Conservation (phyloP, 257 asterid genomes). For the Datura wrightii region DNA sequence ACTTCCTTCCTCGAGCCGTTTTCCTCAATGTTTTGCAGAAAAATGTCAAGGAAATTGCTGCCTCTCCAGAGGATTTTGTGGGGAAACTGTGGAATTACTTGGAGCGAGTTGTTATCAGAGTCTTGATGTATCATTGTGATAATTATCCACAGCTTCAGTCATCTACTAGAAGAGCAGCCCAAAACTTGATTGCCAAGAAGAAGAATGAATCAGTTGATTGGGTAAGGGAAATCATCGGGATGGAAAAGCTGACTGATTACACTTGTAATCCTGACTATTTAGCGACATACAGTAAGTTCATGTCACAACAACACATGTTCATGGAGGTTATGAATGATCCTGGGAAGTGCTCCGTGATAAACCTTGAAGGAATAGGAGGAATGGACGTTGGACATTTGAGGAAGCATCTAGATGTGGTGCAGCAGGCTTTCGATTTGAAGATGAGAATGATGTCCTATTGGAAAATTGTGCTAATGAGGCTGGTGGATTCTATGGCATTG, state of each 20-base stretch:
- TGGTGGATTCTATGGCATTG: constrained; percentile 47
- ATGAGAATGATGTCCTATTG: constrained; percentile 45
- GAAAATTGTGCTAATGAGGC: constrained; percentile 43
- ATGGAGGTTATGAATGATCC: not conserved
- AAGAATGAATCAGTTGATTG: constrained; percentile 1
- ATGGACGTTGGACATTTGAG: constrained; percentile 34
- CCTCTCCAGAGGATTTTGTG: constrained; percentile 21
- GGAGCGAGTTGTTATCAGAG: not conserved
- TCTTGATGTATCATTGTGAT: not conserved
- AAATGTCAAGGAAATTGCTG: constrained; percentile 21
- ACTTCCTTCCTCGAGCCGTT: constrained; percentile 14
- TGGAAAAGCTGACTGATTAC: constrained; percentile 2
- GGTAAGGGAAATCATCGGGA: not conserved
- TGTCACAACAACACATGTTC: not conserved
- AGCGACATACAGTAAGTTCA: not conserved
- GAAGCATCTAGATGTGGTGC: not conserved
- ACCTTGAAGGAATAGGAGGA: constrained; percentile 35
- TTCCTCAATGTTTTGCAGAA: constrained; percentile 26
- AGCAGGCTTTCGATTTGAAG: constrained; percentile 46
- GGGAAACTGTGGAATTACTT: constrained; percentile 30
- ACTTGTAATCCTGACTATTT: not conserved
- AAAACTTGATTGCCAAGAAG: constrained; percentile 25
- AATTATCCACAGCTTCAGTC: constrained; percentile 8
- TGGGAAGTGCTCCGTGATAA: not conserved
- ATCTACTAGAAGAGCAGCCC: constrained; percentile 6